Evolutionary conservation across 306 rosid genomes (phyloP), one percentile per base, ranked within the genome.

Genomic region (Senna tora): DNA sequence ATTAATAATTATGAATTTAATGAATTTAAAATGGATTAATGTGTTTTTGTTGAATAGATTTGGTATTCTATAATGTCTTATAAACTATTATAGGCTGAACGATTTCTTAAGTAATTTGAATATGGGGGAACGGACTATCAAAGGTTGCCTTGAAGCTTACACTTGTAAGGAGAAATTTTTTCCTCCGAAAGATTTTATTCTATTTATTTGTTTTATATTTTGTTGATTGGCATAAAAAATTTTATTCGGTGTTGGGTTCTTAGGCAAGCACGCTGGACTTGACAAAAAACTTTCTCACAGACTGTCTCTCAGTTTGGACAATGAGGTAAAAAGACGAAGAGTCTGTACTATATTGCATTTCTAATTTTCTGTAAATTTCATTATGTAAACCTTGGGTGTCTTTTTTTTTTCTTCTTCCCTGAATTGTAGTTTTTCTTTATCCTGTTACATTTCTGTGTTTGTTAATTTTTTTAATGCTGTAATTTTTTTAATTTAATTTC

Each of bases 261-360:
- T 72, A 94, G 99, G 99, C 76, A 94, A 94, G 83, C 97, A 91
- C 75, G 88, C 97, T 5, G 99, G 97, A 74, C 66, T 87, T 1
- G 99, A 94, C 79, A 94, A 94, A 84, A 94, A 94, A 80, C 82
- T 87, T 67, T 94, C 97, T 54, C 76, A 87, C 76, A 91, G 96
- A 77, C 80, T 87, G 60, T 94, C 97, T 46, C 76, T 89, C 74
- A 91, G 99, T 81, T 84, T 94, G 93, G 92, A 92, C 66, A 87
- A 84, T n/a, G 96, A 94, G 97, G 99, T 94, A 71, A 76, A 41
- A 21, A 5, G 57, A 52, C 45, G 30, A 67, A 12, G 55, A 5
- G 45, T 3, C 52, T 9, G 9, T 20, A 13, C 51, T 20, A 56
- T 53, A 13, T 19, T 25, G 8, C 25, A 20, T 66, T 42, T 19